Conservation (phyloP, 768 basidiomycete genomes). For the Naganishia vaughanmartiniae region DNA sequence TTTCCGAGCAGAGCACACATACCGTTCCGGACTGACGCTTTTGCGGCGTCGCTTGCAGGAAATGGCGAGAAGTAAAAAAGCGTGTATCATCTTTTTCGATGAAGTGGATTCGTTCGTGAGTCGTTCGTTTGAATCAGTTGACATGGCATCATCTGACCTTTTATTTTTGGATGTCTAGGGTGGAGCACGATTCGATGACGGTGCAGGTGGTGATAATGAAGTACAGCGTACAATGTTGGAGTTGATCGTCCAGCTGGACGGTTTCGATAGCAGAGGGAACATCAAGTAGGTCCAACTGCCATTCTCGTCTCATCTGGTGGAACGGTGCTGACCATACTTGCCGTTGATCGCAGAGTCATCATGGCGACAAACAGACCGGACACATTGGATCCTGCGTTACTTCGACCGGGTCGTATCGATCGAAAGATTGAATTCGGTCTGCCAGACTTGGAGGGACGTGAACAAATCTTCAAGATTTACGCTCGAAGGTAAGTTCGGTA, state of each 20-base stretch:
- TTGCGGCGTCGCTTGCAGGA: slow-evolving; percentile 55
- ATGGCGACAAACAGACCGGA: slow-evolving; percentile 99
- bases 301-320: background rate
- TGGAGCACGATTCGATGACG: slow-evolving; percentile 96
- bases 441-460: slow-evolving; percentile 91
- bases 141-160: background rate
- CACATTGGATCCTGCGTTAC: slow-evolving; percentile 91
- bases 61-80: slow-evolving; percentile 98
- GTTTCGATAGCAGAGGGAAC: slow-evolving; percentile 97
- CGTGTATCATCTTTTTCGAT: slow-evolving; percentile 99
- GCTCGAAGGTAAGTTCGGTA: slow-evolving; percentile 69
- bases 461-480: slow-evolving; percentile 94
- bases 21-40: too few relatives aligned
- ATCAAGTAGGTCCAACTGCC: slow-evolving; percentile 64
- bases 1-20: background rate
- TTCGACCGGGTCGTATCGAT: slow-evolving; percentile 93
- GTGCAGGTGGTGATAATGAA: slow-evolving; percentile 97
- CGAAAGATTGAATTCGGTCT: slow-evolving; percentile 94
- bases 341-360: slow-evolving; percentile 59
- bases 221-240: slow-evolving; percentile 98
- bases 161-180: slow-evolving; percentile 54
- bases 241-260: slow-evolving; percentile 96
- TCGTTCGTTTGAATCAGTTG: background rate
- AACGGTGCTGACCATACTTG: background rate
- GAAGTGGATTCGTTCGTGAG: slow-evolving; percentile 66